Percentiles rank a stretch among this genome's conserved stretches.
phyloP scores from a whole-genome alignment of 768 basidiomycete species.

The Mycena chlorophos region DNA sequence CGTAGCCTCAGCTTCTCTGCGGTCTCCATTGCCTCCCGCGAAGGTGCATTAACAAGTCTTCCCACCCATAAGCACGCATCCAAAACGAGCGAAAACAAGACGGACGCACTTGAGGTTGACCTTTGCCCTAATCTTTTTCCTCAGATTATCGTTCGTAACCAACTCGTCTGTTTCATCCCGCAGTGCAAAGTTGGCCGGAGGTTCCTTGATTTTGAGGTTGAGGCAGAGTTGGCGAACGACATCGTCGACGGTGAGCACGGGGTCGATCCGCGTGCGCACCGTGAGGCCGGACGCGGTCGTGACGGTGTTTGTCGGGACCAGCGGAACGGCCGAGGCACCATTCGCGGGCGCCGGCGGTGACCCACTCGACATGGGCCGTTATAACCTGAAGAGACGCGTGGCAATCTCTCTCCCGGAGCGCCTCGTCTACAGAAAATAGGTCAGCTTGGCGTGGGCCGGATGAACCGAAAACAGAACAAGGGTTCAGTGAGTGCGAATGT shows the following conservation, averaged over 20 bases:
- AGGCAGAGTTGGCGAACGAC: slow-evolving; percentile 81
- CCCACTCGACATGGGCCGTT: slow-evolving; percentile 32
- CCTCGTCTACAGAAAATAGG: not conserved
- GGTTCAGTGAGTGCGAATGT: slow-evolving; percentile 46
- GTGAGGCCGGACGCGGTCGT: slow-evolving; percentile 72
- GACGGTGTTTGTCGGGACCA: slow-evolving; percentile 84
- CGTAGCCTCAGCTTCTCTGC: slow-evolving; percentile 63
- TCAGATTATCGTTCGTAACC: slow-evolving; percentile 84
- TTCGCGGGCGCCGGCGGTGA: slow-evolving; percentile 34
- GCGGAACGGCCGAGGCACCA: slow-evolving; percentile 45
- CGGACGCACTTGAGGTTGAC: slow-evolving; percentile 69
- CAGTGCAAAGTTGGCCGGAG: slow-evolving; percentile 70
- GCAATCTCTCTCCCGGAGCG: not conserved
- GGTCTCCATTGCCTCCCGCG: slow-evolving; percentile 76
- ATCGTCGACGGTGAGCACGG: slow-evolving; percentile 79
- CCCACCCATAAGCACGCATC: slow-evolving; percentile 5
- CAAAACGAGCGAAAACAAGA: slow-evolving; percentile 2
- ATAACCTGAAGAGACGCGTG: not conserved
- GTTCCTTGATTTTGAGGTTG: slow-evolving; percentile 76
- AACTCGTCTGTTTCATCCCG: slow-evolving; percentile 82
- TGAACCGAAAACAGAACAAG: not conserved
- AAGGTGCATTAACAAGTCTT: slow-evolving; percentile 79
- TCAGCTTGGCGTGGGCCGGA: not conserved
- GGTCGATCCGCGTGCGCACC: slow-evolving; percentile 83
- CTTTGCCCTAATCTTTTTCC: slow-evolving; percentile 78